Conservation (phyloP, 164 flowering plant genomes). For the Stephania japonica region DNA sequence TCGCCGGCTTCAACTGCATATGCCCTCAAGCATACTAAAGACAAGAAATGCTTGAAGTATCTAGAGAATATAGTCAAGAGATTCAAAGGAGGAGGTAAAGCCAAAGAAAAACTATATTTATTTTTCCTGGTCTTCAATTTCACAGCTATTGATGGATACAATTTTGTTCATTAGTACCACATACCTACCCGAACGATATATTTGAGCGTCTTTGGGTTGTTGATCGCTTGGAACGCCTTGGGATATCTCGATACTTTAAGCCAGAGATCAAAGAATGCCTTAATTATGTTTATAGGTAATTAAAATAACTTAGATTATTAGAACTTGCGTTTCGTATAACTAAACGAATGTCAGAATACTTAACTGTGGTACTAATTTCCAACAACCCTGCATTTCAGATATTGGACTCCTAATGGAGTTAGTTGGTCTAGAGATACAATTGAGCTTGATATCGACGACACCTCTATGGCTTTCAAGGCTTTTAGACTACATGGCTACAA, state of each 20-base stretch:
- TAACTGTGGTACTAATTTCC: not conserved
- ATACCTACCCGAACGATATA: conserved; percentile 68
- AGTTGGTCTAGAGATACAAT: conserved; percentile 79
- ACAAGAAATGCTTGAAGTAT: conserved; percentile 58
- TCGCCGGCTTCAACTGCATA: conserved; percentile 94
- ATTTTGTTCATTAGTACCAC: conserved; percentile 47
- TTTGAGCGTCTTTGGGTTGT: conserved; percentile 65
- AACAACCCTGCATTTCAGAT: conserved; percentile 25
- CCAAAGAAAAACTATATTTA: not conserved
- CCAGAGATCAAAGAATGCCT: conserved; percentile 44
- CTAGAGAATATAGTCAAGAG: conserved; percentile 40
- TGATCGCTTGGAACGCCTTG: conserved; percentile 76
- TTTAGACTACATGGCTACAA: conserved; percentile 69
- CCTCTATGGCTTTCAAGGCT: conserved; percentile 85
- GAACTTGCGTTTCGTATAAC: not conserved
- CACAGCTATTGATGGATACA: not conserved
- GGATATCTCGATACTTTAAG: conserved; percentile 57
- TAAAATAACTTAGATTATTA: not conserved
- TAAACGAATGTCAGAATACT: not conserved
- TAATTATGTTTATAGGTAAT: conserved; percentile 55
- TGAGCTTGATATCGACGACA: conserved; percentile 80
- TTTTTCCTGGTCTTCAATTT: not conserved
- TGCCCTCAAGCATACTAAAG: conserved; percentile 75
- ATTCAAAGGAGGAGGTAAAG: conserved; percentile 91
- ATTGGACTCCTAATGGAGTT: conserved; percentile 71